Base-by-base conservation (phyloP, 805 yeast genomes). In the Saccharomycopsis sp. region DNA sequence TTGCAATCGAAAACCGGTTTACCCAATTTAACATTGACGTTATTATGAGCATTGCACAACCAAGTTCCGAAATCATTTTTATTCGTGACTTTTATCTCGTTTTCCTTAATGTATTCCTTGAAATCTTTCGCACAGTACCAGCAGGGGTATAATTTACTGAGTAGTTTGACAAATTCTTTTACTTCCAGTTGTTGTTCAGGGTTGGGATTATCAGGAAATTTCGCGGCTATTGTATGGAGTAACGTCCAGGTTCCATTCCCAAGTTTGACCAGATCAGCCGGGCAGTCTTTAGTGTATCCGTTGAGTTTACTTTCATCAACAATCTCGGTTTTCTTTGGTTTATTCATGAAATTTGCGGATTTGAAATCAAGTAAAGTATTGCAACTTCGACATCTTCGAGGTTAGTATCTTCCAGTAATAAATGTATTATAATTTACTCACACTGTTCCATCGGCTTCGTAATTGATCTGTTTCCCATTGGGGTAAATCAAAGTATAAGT, bases 21-120 rank as follows among this genome's bases (percentile, higher is more conserved):
- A 1, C 95, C 94, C 21, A 89, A 57, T 57, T 87, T 88, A 15
- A 57, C 65, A 58, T 92, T 92, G n/a, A 92, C 97, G 28, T 73
- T 83, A 54, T 92, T 92, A 61, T 92, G 98, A 2, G 97, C 97
- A 46, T 77, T 82, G 61, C 97, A 92, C 41, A 92, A 62, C 98
- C 98, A 92, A 50, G 60, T 66, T 1, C 96, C 94, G 52, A 92
- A 74, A 40, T 74, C 80, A 39, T 86, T 95, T 50, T 83, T 85
- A 4, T 73, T 70, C 15, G 61, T 64, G 3, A 76, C 81, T 42
- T 63, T 65, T 15, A 75, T 68, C 26, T 60, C 59, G 41, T 60
- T 62, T 39, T 58, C 62, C 6, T 54, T 53, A 21, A 85, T 64
- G 57, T 81, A 86, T 23, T 60, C 57, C 40, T 74, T 68, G 59